Conservation (phyloP, 352 stramenopile species). For the Globisporangium canariense region DNA sequence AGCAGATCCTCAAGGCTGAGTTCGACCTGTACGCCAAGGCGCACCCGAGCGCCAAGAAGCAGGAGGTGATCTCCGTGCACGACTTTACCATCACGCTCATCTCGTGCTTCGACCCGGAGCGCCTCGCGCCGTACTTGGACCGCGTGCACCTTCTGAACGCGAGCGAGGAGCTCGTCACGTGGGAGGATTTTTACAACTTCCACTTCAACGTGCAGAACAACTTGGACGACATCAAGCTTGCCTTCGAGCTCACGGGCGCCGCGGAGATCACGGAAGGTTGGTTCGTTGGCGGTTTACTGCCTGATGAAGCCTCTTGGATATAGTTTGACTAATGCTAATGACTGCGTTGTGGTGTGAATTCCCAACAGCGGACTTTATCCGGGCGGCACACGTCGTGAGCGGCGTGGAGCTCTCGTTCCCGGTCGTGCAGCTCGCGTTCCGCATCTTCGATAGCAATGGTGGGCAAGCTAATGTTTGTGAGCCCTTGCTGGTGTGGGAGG, state of each 20-base stretch:
- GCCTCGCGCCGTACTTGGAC: constrained; percentile 51
- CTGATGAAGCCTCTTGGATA: too few relatives aligned
- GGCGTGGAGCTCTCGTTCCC: constrained; percentile 62
- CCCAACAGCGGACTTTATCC: constrained; percentile 58
- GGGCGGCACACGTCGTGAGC: constrained; percentile 55
- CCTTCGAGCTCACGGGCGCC: constrained; percentile 58
- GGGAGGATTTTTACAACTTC: constrained; percentile 72
- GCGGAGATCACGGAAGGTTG: constrained; percentile 70
- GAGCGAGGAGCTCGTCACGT: constrained; percentile 63
- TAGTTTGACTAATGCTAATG: not conserved
- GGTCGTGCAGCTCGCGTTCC: constrained; percentile 72
- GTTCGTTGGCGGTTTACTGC: not conserved
- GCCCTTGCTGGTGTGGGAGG: not conserved
- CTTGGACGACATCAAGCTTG: constrained; percentile 68
- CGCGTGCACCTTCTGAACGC: constrained; percentile 55
- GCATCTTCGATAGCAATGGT: constrained; percentile 73
- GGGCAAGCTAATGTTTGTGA: not conserved
- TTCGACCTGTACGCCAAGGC: constrained; percentile 69
- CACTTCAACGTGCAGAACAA: constrained; percentile 73
- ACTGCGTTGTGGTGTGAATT: not conserved
- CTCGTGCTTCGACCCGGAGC: constrained; percentile 68
- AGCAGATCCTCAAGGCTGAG: constrained; percentile 60
- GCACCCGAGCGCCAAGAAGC: constrained; percentile 34
- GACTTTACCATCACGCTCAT: constrained; percentile 78
- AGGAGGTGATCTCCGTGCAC: constrained; percentile 58